A percentile compares a stretch with the other conserved stretches of the same genome.
Evolutionary conservation across 176 grass and related monocot species (phyloP).

Genomic region (Poa pratensis): DNA sequence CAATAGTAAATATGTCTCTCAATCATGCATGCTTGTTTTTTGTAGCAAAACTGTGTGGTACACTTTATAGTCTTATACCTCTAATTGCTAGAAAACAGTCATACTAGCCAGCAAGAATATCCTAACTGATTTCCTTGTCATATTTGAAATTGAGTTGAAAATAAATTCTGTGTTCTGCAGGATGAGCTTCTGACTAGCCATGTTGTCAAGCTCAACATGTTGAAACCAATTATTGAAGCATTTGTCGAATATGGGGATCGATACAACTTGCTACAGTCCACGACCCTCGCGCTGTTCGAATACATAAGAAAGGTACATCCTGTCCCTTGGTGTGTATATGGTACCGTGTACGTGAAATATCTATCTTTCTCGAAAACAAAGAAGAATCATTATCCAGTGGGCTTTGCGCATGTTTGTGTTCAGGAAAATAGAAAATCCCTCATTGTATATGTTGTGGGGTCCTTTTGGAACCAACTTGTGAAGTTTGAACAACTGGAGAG

Average conservation of each 20-base stretch:
- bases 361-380: background rate
- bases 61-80: background rate
- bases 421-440: slow-evolving; percentile 80
- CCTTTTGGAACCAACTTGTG: slow-evolving; percentile 65
- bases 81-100: background rate
- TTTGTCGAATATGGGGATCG: slow-evolving; percentile 80
- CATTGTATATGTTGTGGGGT: slow-evolving; percentile 63
- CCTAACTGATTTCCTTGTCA: slow-evolving; percentile 7
- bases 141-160: slow-evolving; percentile 21
- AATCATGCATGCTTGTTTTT: slow-evolving; percentile 22
- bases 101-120: slow-evolving; percentile 20
- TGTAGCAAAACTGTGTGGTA: slow-evolving; percentile 1
- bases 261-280: slow-evolving; percentile 88
- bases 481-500: slow-evolving; percentile 66
- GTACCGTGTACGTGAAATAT: background rate
- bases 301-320: slow-evolving; percentile 77
- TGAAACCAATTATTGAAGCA: slow-evolving; percentile 75
- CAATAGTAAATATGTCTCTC: slow-evolving; percentile 10
- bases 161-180: slow-evolving; percentile 47
- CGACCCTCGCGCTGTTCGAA: slow-evolving; percentile 77
- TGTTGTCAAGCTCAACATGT: slow-evolving; percentile 73
- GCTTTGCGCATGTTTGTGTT: slow-evolving; percentile 38
- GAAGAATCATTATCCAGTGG: background rate
- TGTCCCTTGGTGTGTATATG: slow-evolving; percentile 47
- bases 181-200: slow-evolving; percentile 78